A percentile compares a stretch with the other conserved stretches of the same genome.
Conservation (phyloP, 805 yeast species). For the Starmerella powellii region DNA sequence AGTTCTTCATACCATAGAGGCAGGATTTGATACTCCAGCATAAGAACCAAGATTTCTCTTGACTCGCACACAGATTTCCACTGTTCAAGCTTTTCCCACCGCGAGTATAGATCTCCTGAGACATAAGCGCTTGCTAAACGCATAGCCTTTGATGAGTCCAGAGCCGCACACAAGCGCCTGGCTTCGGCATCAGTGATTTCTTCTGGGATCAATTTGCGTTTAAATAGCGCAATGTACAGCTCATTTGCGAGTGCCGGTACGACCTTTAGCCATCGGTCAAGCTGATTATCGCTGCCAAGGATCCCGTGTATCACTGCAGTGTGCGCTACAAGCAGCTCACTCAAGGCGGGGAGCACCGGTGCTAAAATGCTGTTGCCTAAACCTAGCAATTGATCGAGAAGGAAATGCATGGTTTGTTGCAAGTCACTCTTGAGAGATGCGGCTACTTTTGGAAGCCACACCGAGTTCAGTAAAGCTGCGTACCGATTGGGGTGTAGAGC, state of each 20-base stretch:
- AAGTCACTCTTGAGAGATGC: neutral
- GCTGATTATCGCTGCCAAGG: too few relatives aligned
- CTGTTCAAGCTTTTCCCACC: neutral
- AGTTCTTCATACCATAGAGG: neutral
- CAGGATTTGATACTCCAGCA: neutral
- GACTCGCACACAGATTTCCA: neutral
- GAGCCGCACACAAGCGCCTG: too few relatives aligned
- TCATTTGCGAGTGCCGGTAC: too few relatives aligned
- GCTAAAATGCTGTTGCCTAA: neutral
- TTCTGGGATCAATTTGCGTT: too few relatives aligned
- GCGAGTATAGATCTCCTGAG: neutral
- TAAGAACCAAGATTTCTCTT: neutral
- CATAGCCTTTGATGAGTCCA: too few relatives aligned
- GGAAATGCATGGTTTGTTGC: neutral
- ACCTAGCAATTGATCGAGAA: neutral
- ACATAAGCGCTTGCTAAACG: neutral
- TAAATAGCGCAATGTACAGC: too few relatives aligned
- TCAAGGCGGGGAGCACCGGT: too few relatives aligned
- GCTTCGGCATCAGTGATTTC: too few relatives aligned
- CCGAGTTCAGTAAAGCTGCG: neutral
- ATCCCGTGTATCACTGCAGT: too few relatives aligned
- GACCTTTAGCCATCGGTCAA: too few relatives aligned
- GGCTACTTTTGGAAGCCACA: neutral
- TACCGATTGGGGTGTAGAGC: neutral
- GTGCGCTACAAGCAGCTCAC: too few relatives aligned